These are phyloP conservation scores for Pyrrhoderma lamaoense DNA, from an alignment of 1,284 basidiomycete species.

Conservation along the genomic window DNA sequence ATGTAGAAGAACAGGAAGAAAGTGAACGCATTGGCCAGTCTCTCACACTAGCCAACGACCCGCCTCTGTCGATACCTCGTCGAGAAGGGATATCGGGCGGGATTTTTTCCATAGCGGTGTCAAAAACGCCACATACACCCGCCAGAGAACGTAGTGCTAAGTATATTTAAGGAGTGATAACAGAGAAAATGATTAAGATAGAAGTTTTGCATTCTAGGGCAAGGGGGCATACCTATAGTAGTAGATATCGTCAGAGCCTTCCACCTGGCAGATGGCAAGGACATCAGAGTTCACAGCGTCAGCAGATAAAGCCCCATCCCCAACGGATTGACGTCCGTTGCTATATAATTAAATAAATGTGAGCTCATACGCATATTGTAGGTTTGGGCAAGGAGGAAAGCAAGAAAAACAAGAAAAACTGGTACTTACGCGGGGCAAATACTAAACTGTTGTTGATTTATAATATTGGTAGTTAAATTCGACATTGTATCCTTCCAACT, in stretches of 20 bases:
- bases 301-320: slow-evolving; percentile 80
- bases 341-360: slow-evolving; percentile 32
- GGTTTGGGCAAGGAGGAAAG: background rate
- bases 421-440: slow-evolving; percentile 75
- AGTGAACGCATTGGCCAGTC: slow-evolving; percentile 36
- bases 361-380: background rate
- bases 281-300: slow-evolving; percentile 67
- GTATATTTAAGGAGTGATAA: no score
- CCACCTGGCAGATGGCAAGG: slow-evolving; percentile 74
- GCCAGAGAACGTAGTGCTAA: slow-evolving; percentile 19
- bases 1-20: slow-evolving; percentile 33
- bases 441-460: slow-evolving; percentile 74
- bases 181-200: slow-evolving; percentile 2
- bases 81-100: slow-evolving; percentile 57
- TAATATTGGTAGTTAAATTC: slow-evolving; percentile 58
- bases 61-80: slow-evolving; percentile 28
- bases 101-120: slow-evolving; percentile 80
- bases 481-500: slow-evolving; percentile 76
- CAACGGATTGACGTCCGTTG: slow-evolving; percentile 90
- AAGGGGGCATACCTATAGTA: slow-evolving; percentile 62
- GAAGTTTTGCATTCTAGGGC: slow-evolving; percentile 45
- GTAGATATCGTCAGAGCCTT: slow-evolving; percentile 73
- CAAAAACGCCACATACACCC: slow-evolving; percentile 73
- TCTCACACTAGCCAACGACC: slow-evolving; percentile 90
- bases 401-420: slow-evolving; percentile 27